Evolutionary conservation across 116 monocot genomes (phyloP), one percentile per base, ranked within the genome.

Genomic region (Zostera marina): DNA sequence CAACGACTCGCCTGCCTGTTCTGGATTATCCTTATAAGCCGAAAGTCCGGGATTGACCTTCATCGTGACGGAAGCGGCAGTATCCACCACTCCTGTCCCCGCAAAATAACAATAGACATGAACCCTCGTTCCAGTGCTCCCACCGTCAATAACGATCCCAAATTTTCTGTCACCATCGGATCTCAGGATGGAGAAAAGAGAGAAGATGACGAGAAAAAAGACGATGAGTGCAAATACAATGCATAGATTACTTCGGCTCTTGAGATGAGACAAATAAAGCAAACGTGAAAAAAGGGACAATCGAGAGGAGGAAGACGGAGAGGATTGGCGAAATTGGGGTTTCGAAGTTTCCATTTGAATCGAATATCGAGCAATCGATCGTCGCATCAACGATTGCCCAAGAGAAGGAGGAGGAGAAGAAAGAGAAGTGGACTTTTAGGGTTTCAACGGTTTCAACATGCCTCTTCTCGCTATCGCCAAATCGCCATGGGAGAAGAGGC

Each of bases 121-220:
- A 51, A 93, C 75, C 69, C 93, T 60, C 3, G 84, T 79, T n/a
- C 88, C 93, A 0, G 93, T 79, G 69, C 88, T 93, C 23, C 93
- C 93, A 20, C 73, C 93, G 59, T 88, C 93, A 56, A 93, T 93
- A 17, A 88, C 56, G 15, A 93, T 68, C 41, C 66, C 59, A 22
- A 68, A 93, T 14, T 38, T 54, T 17, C 25, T 53, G 11, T 62
- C 13, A 7, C 10, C 26, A 21, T 45, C 11, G 10, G 63, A 49
- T 22, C 51, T 14, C 10, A 53, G 11, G 39, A 70, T 1, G 52
- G 56, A 52, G 45, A 22, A 66, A 45, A 74, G 16, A n/a, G 45
- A 69, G 21, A 61, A 57, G 52, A 60, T 47, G 8, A 58, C 42
- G 11, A 56, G 63, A 7, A 44, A 55, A 42, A 63, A 39, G 5